Percentiles rank a stretch among this genome's conserved stretches.
phyloP scores from a whole-genome alignment of 345 rosid genomes.

The Alliaria petiolata region DNA sequence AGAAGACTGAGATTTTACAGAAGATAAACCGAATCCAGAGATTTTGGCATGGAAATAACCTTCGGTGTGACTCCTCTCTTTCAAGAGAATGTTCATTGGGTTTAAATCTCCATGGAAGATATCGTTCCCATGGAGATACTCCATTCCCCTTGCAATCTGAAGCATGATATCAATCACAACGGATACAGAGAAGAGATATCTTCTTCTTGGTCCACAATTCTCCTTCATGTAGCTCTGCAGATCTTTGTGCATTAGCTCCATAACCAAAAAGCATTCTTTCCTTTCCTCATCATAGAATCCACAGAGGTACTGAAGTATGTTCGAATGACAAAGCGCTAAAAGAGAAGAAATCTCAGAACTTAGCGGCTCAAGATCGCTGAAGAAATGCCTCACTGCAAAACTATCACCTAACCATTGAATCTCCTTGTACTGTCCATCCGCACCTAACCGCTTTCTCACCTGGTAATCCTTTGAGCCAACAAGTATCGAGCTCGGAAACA shows the following conservation, averaged over 20 bases:
- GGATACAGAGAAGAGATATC: constrained; percentile 47
- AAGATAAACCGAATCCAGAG: constrained; percentile 58
- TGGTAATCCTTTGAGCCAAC: constrained; percentile 59
- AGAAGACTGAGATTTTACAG: constrained; percentile 32
- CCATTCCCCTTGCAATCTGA: constrained; percentile 92
- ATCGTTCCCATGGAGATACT: constrained; percentile 63
- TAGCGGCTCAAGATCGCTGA: constrained; percentile 48
- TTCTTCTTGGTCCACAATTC: constrained; percentile 56
- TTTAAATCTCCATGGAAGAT: constrained; percentile 71
- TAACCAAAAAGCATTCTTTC: constrained; percentile 63
- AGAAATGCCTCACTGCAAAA: constrained; percentile 59
- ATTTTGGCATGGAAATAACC: constrained; percentile 77
- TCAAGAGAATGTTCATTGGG: constrained; percentile 58
- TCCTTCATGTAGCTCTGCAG: constrained; percentile 59
- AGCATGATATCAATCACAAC: constrained; percentile 71
- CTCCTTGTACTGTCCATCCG: constrained; percentile 64
- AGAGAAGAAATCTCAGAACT: constrained; percentile 54
- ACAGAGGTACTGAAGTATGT: constrained; percentile 62
- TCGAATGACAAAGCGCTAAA: constrained; percentile 74
- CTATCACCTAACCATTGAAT: constrained; percentile 82
- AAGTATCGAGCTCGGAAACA: constrained; percentile 60
- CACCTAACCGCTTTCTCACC: constrained; percentile 56
- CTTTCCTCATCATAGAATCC: constrained; percentile 75
- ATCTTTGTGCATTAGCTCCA: constrained; percentile 83
- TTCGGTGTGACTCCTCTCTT: constrained; percentile 55